phyloP scores from a whole-genome alignment of 2,329 filamentous ascomycete genomes.

The Dactylellina haptotyla region DNA sequence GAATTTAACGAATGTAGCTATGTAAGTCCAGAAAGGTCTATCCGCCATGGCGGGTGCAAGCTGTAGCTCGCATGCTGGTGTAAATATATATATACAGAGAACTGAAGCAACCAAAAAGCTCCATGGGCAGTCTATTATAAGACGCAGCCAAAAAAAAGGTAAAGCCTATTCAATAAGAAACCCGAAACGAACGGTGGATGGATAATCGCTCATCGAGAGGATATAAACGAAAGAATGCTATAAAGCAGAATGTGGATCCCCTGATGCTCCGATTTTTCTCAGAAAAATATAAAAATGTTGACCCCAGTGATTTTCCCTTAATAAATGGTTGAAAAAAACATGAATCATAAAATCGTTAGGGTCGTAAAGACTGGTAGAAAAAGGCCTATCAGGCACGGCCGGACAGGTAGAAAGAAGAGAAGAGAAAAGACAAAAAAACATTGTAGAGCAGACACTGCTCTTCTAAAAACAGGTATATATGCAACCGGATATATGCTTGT shows the following conservation, averaged over 20 bases:
- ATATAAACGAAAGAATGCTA: slow-evolving; percentile 19
- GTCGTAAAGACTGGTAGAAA: slow-evolving; percentile 37
- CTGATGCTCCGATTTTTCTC: slow-evolving; percentile 37
- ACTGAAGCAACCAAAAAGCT: neutral
- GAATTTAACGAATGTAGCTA: slow-evolving; percentile 17
- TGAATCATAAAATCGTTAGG: slow-evolving; percentile 39
- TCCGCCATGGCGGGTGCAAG: neutral
- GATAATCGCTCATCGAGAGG: too few relatives aligned
- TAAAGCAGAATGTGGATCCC: slow-evolving; percentile 21
- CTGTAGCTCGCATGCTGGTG: neutral
- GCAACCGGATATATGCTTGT: slow-evolving; percentile 22
- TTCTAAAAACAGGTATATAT: neutral
- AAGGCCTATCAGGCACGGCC: slow-evolving; percentile 24
- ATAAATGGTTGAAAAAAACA: slow-evolving; percentile 29
- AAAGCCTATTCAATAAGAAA: slow-evolving; percentile 3
- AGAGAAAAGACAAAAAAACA: neutral
- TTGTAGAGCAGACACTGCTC: neutral
- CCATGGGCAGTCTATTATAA: neutral
- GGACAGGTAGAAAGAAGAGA: slow-evolving; percentile 17
- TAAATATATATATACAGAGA: slow-evolving; percentile 23
- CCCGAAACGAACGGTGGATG: neutral
- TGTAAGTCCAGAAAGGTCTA: slow-evolving; percentile 18
- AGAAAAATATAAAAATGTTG: slow-evolving; percentile 24
- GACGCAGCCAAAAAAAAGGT: neutral
- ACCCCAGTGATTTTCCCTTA: slow-evolving; percentile 1